phyloP scores from a whole-genome alignment of 2,329 filamentous ascomycete species.

The Periconia digitata region DNA sequence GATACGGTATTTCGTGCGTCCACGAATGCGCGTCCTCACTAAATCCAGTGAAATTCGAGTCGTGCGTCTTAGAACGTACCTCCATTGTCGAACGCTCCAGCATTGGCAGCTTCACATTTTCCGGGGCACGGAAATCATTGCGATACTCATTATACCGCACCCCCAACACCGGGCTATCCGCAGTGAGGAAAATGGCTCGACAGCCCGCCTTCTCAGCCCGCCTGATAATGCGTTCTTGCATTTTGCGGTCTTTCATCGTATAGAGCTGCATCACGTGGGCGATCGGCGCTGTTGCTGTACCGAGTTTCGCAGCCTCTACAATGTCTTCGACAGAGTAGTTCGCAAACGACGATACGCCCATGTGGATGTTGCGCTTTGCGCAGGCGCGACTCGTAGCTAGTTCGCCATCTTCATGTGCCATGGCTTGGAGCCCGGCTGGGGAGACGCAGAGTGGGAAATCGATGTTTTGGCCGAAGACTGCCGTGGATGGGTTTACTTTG shows the following conservation, averaged over 20 bases:
- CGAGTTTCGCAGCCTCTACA: constrained; percentile 29
- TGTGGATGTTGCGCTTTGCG: constrained; percentile 60
- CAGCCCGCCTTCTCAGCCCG: constrained; percentile 27
- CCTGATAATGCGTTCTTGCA: constrained; percentile 22
- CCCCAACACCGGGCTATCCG: constrained; percentile 27
- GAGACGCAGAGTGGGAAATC: constrained; percentile 41
- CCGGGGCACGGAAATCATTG: constrained; percentile 28
- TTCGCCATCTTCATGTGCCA: constrained; percentile 66
- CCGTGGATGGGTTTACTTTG: constrained; percentile 10
- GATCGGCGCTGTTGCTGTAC: constrained; percentile 19
- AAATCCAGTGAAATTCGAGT: background rate
- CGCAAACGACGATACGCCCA: constrained; percentile 64
- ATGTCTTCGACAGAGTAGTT: constrained; percentile 65
- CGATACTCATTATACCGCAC: constrained; percentile 26
- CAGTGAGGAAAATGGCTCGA: constrained; percentile 27
- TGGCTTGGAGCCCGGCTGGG: constrained; percentile 65
- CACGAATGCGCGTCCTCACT: background rate
- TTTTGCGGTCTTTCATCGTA: constrained; percentile 40
- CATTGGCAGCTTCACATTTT: constrained; percentile 24
- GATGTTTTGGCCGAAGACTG: constrained; percentile 35
- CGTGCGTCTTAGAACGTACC: constrained; percentile 7
- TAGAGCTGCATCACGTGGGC: constrained; percentile 21
- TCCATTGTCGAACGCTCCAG: constrained; percentile 7
- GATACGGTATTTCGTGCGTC: constrained; percentile 6
- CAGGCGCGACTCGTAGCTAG: constrained; percentile 61